Base-by-base conservation (phyloP, 1,284 basidiomycete species). In the Melampsora larici-populina region DNA sequence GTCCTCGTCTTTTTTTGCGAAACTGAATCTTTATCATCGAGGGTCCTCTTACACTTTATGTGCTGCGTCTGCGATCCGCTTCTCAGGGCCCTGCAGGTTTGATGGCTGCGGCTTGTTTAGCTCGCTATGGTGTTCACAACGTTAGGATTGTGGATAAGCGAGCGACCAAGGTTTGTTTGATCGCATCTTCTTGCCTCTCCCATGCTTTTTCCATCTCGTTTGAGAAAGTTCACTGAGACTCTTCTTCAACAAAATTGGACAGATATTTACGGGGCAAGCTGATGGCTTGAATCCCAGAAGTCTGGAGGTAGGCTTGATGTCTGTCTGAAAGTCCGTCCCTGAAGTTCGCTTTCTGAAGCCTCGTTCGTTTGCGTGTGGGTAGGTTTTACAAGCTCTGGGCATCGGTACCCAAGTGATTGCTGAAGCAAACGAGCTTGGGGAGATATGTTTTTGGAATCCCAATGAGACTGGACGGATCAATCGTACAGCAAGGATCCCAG, bases 251-350 rank as follows among this genome's bases (percentile, higher is more conserved):
- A 9, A 33, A 26, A 11, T 21, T 29, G 7, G 55, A 13, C 17
- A 78, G 76, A 65, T 78, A 24, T 78, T 78, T 48, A 78, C 76
- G 18, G 69, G 76, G n/a, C 76, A 78, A 78, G 76, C 76, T 33
- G 76, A 78, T 67, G 76, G 68, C n/a, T 64, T 78, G 13, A 78
- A 70, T 51, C 76, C 76, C 6, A 68, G 76, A 43, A 70, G 60
- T 49, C 46, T 78, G 48, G 76, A 78, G 69, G 76, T 65, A 71
- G 55, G 49, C 55, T 60, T 29, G 29, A 26, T 60, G 3, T 1
- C 55, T 24, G 48, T 33, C n/a, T n/a, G 2, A 49, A n/a, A 31
- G 31, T 58, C 26, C n/a, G 31, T 40, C 17, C 5, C 5, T 49
- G 40, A 21, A 11, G 7, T 62, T 51, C 21, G 21, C n/a, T 29